phyloP scores from a whole-genome alignment of 1,139 yeast species.

The Pichia sp. region DNA sequence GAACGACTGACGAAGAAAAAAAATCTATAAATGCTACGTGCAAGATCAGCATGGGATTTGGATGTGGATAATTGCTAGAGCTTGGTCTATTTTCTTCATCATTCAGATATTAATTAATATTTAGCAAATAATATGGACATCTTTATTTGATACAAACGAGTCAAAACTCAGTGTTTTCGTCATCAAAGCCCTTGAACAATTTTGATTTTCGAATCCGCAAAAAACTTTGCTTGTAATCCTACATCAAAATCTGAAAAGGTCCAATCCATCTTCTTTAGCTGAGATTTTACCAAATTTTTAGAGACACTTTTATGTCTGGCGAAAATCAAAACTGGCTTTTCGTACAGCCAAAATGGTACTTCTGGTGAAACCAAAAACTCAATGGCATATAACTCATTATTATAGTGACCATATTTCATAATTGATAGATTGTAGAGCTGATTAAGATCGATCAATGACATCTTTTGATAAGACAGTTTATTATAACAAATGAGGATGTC shows the following conservation, averaged over 20 bases:
- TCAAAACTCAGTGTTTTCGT: no score
- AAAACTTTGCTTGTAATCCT: slow-evolving; percentile 1
- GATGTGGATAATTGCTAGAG: no score
- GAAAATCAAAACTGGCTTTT: slow-evolving; percentile 6
- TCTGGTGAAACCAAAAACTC: slow-evolving; percentile 5
- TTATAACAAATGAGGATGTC: neutral
- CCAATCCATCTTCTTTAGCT: slow-evolving; percentile 2
- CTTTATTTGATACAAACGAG: no score
- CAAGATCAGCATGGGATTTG: no score
- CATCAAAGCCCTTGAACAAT: no score
- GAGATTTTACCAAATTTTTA: neutral
- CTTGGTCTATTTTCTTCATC: no score
- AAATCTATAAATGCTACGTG: no score
- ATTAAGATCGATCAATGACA: no score
- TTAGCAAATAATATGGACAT: no score
- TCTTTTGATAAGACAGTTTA: neutral
- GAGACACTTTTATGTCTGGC: slow-evolving; percentile 2
- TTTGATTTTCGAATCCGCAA: slow-evolving; percentile 1
- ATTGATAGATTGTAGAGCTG: slow-evolving; percentile 3
- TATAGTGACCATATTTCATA: slow-evolving; percentile 5
- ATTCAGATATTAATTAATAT: no score
- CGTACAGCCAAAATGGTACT: slow-evolving; percentile 4
- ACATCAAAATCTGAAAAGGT: neutral
- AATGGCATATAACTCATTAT: slow-evolving; percentile 6
- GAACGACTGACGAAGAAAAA: no score